phyloP scores from a whole-genome alignment of 164 flowering plant genomes.

The Stephania japonica region DNA sequence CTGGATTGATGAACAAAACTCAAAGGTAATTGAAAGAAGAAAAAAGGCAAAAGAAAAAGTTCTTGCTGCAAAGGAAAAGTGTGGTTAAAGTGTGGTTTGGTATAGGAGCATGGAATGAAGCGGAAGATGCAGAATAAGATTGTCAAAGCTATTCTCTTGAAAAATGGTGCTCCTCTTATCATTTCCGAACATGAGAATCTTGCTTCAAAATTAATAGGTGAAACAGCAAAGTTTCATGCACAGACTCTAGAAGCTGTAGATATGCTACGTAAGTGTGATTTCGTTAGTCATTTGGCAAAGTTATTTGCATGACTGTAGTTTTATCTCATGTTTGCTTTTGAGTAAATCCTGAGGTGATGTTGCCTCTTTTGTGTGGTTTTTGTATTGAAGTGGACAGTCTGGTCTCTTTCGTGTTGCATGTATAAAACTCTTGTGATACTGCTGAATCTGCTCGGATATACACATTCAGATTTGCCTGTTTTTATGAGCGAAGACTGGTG shows the following conservation, averaged over 20 bases:
- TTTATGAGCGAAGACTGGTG: no score
- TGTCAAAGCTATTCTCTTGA: constrained; percentile 41
- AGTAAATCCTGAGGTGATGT: not conserved
- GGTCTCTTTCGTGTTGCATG: no score
- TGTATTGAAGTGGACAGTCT: not conserved
- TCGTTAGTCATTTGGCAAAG: not conserved
- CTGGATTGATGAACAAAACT: no score
- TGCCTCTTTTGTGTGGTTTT: not conserved
- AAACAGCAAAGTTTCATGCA: constrained; percentile 45
- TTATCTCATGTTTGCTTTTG: not conserved
- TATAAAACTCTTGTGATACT: no score
- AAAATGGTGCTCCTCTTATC: constrained; percentile 46
- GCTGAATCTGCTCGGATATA: not conserved
- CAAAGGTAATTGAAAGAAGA: no score
- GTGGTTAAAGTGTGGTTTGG: not conserved
- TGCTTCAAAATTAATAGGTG: constrained; percentile 42
- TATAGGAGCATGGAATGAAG: constrained; percentile 51
- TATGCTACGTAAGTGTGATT: constrained; percentile 38
- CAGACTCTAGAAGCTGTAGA: no score
- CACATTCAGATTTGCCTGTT: not conserved
- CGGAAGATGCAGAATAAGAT: constrained; percentile 53
- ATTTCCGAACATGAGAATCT: constrained; percentile 52
- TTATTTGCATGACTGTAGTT: not conserved
- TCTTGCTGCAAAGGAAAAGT: constrained; percentile 53
- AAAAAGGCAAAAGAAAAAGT: constrained; percentile 54